Conservation (phyloP, 495 filamentous ascomycete species). For the Halenospora varia region DNA sequence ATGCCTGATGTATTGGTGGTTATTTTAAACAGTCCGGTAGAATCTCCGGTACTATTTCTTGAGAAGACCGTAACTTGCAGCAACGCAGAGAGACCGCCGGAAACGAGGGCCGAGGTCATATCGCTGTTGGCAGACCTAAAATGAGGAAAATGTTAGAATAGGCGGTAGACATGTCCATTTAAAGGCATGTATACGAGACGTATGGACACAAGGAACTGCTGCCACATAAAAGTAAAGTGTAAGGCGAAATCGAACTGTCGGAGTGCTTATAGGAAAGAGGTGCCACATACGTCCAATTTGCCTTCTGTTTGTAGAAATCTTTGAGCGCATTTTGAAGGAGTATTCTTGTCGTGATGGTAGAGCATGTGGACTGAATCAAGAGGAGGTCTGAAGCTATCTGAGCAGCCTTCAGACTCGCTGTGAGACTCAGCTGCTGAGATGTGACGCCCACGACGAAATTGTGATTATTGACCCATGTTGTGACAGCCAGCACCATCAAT, state of each 20-base stretch:
- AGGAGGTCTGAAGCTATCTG: conserved; percentile 73
- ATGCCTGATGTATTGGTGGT: conserved; percentile 48
- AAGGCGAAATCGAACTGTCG: too few relatives aligned
- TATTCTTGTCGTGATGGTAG: conserved; percentile 62
- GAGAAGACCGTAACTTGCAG: conserved; percentile 66
- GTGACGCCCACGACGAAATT: conserved; percentile 63
- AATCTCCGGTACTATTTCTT: conserved; percentile 51
- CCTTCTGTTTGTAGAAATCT: conserved; percentile 55
- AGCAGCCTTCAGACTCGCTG: conserved; percentile 79
- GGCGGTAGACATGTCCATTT: too few relatives aligned
- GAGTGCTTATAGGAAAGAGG: too few relatives aligned
- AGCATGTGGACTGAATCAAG: conserved; percentile 65
- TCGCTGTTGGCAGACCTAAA: conserved; percentile 44
- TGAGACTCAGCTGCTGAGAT: conserved; percentile 40
- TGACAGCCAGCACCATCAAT: conserved; percentile 23
- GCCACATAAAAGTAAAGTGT: neutral
- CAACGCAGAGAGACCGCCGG: conserved; percentile 47
- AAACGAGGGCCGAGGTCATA: conserved; percentile 55
- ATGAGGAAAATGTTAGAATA: neutral
- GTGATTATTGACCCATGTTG: conserved; percentile 68
- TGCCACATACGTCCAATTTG: conserved; percentile 43
- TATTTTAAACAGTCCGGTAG: conserved; percentile 51
- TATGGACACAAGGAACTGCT: neutral
- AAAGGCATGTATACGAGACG: neutral
- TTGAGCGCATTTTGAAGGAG: conserved; percentile 59